These are phyloP conservation scores for Cytospora paraplurivora DNA, from an alignment of 2,329 filamentous ascomycete species.

Conservation along the genomic window DNA sequence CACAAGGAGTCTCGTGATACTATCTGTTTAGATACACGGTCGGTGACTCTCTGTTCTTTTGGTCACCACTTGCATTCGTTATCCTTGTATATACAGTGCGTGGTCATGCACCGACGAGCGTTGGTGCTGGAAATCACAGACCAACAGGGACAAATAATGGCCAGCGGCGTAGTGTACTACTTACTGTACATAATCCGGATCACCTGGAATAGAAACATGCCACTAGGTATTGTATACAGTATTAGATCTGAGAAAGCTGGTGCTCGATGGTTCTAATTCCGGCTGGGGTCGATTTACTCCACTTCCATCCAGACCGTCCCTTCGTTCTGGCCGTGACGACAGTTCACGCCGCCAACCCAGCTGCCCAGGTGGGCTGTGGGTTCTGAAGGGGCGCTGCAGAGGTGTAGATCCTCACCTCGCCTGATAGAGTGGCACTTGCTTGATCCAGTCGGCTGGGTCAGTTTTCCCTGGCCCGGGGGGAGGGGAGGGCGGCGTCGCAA, in stretches of 20 bases:
- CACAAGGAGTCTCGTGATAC: neutral
- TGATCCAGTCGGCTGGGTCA: neutral
- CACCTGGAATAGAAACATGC: neutral
- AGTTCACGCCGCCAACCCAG: neutral
- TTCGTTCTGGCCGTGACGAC: slow-evolving; percentile 1
- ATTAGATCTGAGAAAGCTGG: neutral
- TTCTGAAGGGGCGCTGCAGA: neutral
- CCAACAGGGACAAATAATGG: too few species aligned
- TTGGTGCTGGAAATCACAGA: too few species aligned
- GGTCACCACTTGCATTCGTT: neutral
- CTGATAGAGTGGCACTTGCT: neutral
- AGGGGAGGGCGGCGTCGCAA: too few species aligned
- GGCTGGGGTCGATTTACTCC: neutral
- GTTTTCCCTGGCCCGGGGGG: too few species aligned
- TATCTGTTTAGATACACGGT: neutral
- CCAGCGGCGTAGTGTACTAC: neutral
- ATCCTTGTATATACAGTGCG: too few species aligned
- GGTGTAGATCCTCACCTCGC: neutral
- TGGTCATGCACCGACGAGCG: too few species aligned
- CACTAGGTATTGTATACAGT: neutral
- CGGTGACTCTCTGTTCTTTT: neutral
- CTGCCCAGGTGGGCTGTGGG: neutral
- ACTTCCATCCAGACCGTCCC: neutral
- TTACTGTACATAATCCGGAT: too few species aligned
- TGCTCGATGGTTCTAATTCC: neutral